Percentiles rank a stretch among this genome's conserved stretches.
Evolutionary conservation across 1,139 yeast species (phyloP).

Genomic region (Scheffersomyces illinoinensis): DNA sequence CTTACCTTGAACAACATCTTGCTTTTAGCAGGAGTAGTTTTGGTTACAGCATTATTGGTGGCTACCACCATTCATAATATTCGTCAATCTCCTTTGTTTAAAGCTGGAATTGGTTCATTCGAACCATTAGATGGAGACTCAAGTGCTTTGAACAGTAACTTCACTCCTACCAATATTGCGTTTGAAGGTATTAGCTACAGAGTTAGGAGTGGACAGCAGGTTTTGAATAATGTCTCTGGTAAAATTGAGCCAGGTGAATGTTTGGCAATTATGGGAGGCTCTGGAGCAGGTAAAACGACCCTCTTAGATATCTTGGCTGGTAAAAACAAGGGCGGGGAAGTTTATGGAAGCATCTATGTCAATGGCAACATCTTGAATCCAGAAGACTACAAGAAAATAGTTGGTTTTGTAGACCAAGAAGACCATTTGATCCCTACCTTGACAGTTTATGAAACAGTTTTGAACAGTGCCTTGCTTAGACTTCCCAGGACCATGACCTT

Average conservation of each 20-base stretch:
- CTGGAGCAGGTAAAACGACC: conserved; percentile 98
- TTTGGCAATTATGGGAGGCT: conserved; percentile 96
- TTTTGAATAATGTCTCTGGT: conserved; percentile 70
- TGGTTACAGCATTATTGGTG: conserved; percentile 37
- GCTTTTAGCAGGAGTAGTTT: conserved; percentile 50
- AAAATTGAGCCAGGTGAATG: conserved; percentile 83
- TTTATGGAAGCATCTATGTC: conserved; percentile 64
- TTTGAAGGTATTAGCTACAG: conserved; percentile 71
- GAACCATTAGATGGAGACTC: conserved; percentile 36
- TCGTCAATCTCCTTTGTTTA: conserved; percentile 65
- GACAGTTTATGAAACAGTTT: conserved; percentile 92
- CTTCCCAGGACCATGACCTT: conserved; percentile 78
- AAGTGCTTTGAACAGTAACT: conserved; percentile 51
- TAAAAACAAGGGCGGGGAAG: conserved; percentile 75
- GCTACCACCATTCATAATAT: conserved; percentile 53
- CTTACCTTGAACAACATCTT: conserved; percentile 52
- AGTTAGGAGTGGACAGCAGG: conserved; percentile 49
- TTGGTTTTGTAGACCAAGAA: conserved; percentile 98
- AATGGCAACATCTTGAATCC: conserved; percentile 59
- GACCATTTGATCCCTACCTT: conserved; percentile 87
- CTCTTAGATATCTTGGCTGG: conserved; percentile 86
- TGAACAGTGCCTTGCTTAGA: conserved; percentile 86
- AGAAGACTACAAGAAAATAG: conserved; percentile 59
- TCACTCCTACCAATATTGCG: conserved; percentile 74
- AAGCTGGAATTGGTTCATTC: conserved; percentile 19